Evolutionary conservation across 192 early-diverging fungal genomes (phyloP), one percentile per base, ranked within the genome.

Genomic region (Coemansia sp.): DNA sequence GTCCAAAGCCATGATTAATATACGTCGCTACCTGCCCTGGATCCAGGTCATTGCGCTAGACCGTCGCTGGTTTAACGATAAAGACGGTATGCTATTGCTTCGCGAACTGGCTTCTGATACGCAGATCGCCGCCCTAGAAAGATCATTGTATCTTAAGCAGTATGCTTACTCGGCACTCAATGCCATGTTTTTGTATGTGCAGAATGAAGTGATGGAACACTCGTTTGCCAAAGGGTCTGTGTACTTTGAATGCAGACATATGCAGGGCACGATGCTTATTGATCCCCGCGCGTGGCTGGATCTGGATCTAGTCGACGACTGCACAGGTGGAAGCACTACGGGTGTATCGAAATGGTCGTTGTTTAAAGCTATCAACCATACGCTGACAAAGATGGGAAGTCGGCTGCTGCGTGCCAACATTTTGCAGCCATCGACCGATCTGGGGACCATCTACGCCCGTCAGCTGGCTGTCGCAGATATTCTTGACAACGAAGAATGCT

Each of bases 331-430:
- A 6, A 56, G 55, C 28, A 38, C 16, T 40, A 20, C 5, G 2
- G 38, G n/a, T 6, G 6, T 3, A 3, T 7, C 3, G 25, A 25
- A 25, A 25, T 61, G 60, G 45, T 72, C 72, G 12, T 56, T 75
- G 12, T 71, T 73, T 18, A 49, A 60, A 25, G 65, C 72, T 4
- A 82, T 76, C 33, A 68, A 75, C 40, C 68, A 79, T 50, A 80
- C 72, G 25, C 51, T 52, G 18, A 73, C 72, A 29, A 67, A 64
- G 48, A 75, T 70, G 68, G 82, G 76, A 25, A 73, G 85, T 16
- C 84, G 92, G 4, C 66, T 94, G 17, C 78, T 96, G 30, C 85
- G 90, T 5, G 83, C 85, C 33, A 93, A 86, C 71, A 89, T 95
- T 11, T 58, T 96, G 17, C 92, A 94, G 68, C 94, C 93, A 16